phyloP scores from a whole-genome alignment of 2,329 filamentous ascomycete genomes.

The Curvularia eragrostidis region DNA sequence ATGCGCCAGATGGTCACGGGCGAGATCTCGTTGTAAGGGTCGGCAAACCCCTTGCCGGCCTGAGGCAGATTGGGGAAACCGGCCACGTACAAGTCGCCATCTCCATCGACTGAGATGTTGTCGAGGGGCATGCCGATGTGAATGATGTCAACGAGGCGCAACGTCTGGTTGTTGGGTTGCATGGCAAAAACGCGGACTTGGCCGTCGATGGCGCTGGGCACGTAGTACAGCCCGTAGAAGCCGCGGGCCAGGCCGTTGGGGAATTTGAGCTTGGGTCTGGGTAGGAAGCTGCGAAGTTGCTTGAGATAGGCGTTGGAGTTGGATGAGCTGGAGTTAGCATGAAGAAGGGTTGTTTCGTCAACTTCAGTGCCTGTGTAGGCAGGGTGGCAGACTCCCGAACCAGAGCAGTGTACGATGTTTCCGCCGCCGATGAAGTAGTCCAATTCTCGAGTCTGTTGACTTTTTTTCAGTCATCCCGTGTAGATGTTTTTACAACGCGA shows the following conservation, averaged over 20 bases:
- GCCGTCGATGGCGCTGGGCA: constrained; percentile 36
- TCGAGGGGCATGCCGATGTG: constrained; percentile 36
- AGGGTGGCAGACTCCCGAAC: constrained; percentile 25
- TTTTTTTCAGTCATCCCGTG: neutral
- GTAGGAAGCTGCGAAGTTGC: constrained; percentile 9
- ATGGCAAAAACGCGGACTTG: constrained; percentile 32
- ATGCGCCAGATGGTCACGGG: constrained; percentile 34
- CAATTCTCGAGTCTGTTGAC: constrained; percentile 22
- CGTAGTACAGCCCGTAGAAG: constrained; percentile 35
- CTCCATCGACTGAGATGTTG: constrained; percentile 36
- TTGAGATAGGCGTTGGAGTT: constrained; percentile 12
- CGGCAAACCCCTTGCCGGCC: constrained; percentile 17
- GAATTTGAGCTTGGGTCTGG: constrained; percentile 36
- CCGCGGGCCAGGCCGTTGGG: constrained; percentile 38
- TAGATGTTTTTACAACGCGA: neutral
- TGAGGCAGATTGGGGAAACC: constrained; percentile 27
- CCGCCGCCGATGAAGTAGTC: constrained; percentile 39
- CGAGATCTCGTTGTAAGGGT: constrained; percentile 23
- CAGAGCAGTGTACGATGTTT: constrained; percentile 35
- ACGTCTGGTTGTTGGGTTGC: constrained; percentile 16
- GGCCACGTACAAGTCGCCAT: constrained; percentile 36
- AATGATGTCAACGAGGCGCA: constrained; percentile 32
- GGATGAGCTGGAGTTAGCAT: neutral
- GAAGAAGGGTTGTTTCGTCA: neutral
- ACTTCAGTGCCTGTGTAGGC: constrained; percentile 22